These are phyloP conservation scores for Hymenoscyphus occultus DNA, from an alignment of 2,329 filamentous ascomycete species.

Conservation along the genomic window DNA sequence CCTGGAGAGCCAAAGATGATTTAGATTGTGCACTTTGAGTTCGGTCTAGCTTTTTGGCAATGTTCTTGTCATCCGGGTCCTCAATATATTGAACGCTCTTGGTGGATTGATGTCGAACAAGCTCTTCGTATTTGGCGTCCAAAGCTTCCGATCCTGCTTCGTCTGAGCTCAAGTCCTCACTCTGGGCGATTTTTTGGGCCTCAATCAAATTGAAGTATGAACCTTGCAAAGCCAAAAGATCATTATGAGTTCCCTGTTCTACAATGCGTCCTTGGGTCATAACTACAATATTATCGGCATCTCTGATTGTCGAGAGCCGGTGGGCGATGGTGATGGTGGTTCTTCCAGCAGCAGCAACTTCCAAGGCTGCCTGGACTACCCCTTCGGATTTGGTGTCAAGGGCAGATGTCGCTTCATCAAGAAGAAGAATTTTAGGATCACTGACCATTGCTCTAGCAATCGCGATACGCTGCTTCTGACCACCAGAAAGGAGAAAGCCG, in stretches of 20 bases:
- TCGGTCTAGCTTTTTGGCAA: conserved; percentile 55
- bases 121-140: conserved; percentile 50
- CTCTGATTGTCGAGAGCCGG: conserved; percentile 88
- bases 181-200: conserved; percentile 75
- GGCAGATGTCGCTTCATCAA: conserved; percentile 93
- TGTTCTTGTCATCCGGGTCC: conserved; percentile 61
- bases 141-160: conserved; percentile 49
- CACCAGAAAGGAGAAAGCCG: conserved; percentile 87
- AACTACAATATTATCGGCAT: conserved; percentile 94
- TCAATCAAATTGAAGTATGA: conserved; percentile 85
- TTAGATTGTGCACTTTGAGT: conserved; percentile 55
- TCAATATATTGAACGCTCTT: conserved; percentile 41
- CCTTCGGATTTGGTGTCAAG: conserved; percentile 94
- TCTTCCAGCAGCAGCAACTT: conserved; percentile 77
- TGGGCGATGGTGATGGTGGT: conserved; percentile 98
- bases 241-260: conserved; percentile 86
- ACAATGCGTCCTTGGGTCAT: conserved; percentile 83
- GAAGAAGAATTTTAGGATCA: conserved; percentile 84
- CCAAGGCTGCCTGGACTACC: conserved; percentile 88
- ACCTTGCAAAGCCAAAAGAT: conserved; percentile 65
- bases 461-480: conserved; percentile 95
- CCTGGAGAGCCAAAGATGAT: conserved; percentile 69
- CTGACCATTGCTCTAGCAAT: conserved; percentile 89
- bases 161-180: conserved; percentile 52
- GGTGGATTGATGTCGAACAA: conserved; percentile 47